These are phyloP conservation scores for Paramyrothecium sp. DNA, from an alignment of 2,329 filamentous ascomycete genomes.

Conservation along the genomic window DNA sequence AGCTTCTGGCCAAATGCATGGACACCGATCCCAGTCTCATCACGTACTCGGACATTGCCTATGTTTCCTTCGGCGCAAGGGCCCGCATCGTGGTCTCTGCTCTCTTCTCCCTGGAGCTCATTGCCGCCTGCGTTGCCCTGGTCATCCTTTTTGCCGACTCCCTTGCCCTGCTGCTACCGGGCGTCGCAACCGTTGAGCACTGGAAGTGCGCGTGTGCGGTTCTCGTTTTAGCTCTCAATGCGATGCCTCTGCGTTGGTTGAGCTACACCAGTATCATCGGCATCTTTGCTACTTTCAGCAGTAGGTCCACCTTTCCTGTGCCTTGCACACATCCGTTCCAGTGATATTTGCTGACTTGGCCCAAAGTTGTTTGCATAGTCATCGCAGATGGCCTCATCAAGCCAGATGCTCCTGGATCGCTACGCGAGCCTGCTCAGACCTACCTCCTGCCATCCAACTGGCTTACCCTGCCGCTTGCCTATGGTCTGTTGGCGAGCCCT, in stretches of 20 bases:
- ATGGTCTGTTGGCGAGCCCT: constrained; percentile 83
- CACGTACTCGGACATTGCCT: constrained; percentile 92
- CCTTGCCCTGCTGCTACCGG: constrained; percentile 74
- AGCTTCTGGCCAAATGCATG: constrained; percentile 82
- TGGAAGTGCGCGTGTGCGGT: constrained; percentile 88
- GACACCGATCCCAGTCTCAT: constrained; percentile 82
- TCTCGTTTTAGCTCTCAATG: constrained; percentile 78
- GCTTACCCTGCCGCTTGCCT: constrained; percentile 81
- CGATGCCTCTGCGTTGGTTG: constrained; percentile 77
- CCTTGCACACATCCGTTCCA: neutral
- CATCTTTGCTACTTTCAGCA: constrained; percentile 86
- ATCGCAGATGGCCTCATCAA: constrained; percentile 87
- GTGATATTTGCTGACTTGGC: constrained; percentile 3
- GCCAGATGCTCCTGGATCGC: constrained; percentile 73
- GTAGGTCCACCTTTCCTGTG: constrained; percentile 50
- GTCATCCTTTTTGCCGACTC: constrained; percentile 94
- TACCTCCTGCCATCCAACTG: constrained; percentile 84
- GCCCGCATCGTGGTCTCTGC: constrained; percentile 81
- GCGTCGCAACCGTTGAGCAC: constrained; percentile 58
- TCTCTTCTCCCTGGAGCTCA: constrained; percentile 82
- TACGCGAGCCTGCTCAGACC: constrained; percentile 76
- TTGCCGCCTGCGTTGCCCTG: constrained; percentile 85
- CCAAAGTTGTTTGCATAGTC: constrained; percentile 75
- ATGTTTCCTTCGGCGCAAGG: constrained; percentile 80
- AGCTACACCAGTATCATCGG: constrained; percentile 91